Base-by-base conservation (phyloP, 1,284 basidiomycete genomes). In the Puccinia horiana region DNA sequence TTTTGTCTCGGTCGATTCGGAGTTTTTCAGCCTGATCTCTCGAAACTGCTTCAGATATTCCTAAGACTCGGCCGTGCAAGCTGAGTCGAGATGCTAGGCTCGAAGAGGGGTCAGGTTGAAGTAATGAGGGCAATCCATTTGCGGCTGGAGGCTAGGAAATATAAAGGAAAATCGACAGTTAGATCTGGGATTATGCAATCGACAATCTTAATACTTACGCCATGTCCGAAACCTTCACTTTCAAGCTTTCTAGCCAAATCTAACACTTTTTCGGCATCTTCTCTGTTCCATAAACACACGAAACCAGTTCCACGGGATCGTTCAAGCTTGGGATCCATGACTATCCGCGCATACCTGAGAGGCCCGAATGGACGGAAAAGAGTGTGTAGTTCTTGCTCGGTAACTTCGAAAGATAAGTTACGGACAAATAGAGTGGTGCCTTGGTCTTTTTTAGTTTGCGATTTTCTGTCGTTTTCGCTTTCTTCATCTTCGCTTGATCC, bases 221-320 rank as follows among this genome's bases (percentile, higher is more conserved):
- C 63, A 81, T 82, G 83, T 2, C 88, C 88, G 14, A 87, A 88
- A 87, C 94, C 93, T 63, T 88, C 86, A 32, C 90, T 90, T 6
- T 95, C 88, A 5, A 92, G 89, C 4, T 79, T 83, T 56, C 93
- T 92, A 70, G 94, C 93, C 86, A 95, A 93, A 76, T 91, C 90
- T 47, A 98, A 90, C 3, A 92, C 94, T 82, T 92, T 91, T 85
- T 96, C 93, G 4, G 96, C 96, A 83, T 96, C 93, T 83, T 92
- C 93, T 83, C 90, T 91, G 84, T 96, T 95, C 96, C 96, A 98
- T 88, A 97, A 98, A 87, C 95, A 98, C 0, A 93, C 95, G 86
- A 99, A 99, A 0, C 95, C 97, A 0, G 95, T 98, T 12, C 97
- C 97, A 70, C 94, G 90, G 44, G 95, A 94, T 72, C 95, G 92